Evolutionary conservation across 1,284 basidiomycete species (phyloP).

Genomic region (Schizophyllum commune): DNA sequence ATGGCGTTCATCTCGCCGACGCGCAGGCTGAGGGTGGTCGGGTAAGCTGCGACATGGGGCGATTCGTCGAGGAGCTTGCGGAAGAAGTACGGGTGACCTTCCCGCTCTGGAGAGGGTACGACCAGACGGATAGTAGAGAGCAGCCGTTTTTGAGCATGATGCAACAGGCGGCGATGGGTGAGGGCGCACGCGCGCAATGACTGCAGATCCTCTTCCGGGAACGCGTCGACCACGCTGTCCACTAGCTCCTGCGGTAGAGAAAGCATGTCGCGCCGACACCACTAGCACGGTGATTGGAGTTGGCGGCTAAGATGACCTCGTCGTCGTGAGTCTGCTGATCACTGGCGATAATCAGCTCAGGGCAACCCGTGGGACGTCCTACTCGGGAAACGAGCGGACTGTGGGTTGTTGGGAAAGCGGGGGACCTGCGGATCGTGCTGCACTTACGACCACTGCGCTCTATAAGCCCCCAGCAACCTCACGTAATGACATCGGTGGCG

Average conservation of each 20-base stretch:
- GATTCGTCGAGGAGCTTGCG: background rate
- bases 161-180: background rate
- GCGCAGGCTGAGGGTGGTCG: background rate
- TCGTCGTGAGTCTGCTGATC: too few species aligned
- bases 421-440: too few species aligned
- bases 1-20: background rate
- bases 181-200: background rate
- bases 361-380: too few species aligned
- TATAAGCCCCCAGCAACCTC: too few species aligned
- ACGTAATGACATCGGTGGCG: too few species aligned
- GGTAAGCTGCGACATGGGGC: background rate
- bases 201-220: background rate
- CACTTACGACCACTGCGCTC: too few species aligned
- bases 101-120: background rate
- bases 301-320: too few species aligned
- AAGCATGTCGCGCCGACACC: background rate
- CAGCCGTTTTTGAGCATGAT: background rate
- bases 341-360: too few species aligned
- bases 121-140: background rate
- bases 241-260: background rate
- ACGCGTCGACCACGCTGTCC: background rate
- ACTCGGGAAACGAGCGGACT: too few species aligned
- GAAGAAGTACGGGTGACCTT: background rate
- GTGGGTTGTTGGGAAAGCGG: too few species aligned
- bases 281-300: too few species aligned